Conservation (phyloP, 179 eudicot species). For the Spergularia azorica region DNA sequence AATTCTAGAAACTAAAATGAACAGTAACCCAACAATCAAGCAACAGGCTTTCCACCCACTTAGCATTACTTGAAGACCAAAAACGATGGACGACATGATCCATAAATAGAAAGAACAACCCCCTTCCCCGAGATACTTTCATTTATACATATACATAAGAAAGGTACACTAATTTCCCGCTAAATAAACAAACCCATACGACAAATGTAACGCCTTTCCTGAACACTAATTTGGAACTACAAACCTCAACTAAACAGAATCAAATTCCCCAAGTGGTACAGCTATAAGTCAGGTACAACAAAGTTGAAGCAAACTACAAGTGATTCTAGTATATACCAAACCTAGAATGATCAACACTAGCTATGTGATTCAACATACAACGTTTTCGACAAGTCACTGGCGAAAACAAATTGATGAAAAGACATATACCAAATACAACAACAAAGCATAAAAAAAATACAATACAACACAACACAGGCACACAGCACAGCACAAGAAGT, state of each 20-base stretch:
- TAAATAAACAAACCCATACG: not conserved
- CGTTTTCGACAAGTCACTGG: not conserved
- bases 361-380: too few species aligned
- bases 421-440: not conserved
- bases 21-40: not conserved
- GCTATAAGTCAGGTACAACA: too few species aligned
- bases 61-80: not conserved
- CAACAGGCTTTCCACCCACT: not conserved
- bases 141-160: too few species aligned
- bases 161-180: not conserved
- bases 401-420: not conserved
- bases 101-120: not conserved
- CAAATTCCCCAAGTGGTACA: not conserved
- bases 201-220: not conserved
- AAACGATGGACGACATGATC: too few species aligned
- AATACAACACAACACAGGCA: not conserved
- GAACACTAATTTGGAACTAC: not conserved
- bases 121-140: too few species aligned
- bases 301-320: too few species aligned
- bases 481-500: conserved; percentile 8
- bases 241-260: not conserved
- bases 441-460: not conserved
- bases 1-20: not conserved
- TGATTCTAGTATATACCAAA: too few species aligned
- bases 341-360: too few species aligned